These are phyloP conservation scores for Aspergillus pseudonomiae DNA, from an alignment of 2,329 filamentous ascomycete species.

Conservation along the genomic window DNA sequence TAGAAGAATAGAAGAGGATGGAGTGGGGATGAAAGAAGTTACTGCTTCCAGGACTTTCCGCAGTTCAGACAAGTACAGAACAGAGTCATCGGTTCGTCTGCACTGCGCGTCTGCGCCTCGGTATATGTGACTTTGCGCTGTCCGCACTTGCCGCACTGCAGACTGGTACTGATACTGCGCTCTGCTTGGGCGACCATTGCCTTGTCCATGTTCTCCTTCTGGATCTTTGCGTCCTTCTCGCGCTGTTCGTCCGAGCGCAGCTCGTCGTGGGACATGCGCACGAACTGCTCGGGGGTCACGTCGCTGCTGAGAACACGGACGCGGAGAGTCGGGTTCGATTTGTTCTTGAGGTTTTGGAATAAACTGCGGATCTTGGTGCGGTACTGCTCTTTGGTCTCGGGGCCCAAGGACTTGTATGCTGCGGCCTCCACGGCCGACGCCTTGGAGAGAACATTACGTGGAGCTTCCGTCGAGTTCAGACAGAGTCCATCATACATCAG, in stretches of 20 bases:
- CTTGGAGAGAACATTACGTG: constrained; percentile 68
- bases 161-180: constrained; percentile 83
- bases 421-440: constrained; percentile 76
- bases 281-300: constrained; percentile 73
- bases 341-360: constrained; percentile 93
- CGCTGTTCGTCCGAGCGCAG: constrained; percentile 84
- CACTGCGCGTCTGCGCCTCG: constrained; percentile 92
- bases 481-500: constrained; percentile 93
- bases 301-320: constrained; percentile 73
- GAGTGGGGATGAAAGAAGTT: constrained; percentile 18
- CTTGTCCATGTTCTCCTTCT: constrained; percentile 95
- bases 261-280: constrained; percentile 85
- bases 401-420: constrained; percentile 69
- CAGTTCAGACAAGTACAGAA: constrained; percentile 54
- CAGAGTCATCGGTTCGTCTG: constrained; percentile 77
- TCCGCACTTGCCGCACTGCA: constrained; percentile 90
- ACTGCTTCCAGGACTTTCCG: constrained; percentile 52
- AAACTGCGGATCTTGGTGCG: constrained; percentile 87
- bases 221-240: constrained; percentile 72
- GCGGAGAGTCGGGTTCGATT: constrained; percentile 78
- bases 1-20: background rate
- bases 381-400: constrained; percentile 73
- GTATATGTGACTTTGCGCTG: constrained; percentile 94
- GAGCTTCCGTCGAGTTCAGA: constrained; percentile 61
- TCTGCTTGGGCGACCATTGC: constrained; percentile 92